Evolutionary conservation across 106 monocot genomes (phyloP).

Genomic region (Platanthera zijinensis): DNA sequence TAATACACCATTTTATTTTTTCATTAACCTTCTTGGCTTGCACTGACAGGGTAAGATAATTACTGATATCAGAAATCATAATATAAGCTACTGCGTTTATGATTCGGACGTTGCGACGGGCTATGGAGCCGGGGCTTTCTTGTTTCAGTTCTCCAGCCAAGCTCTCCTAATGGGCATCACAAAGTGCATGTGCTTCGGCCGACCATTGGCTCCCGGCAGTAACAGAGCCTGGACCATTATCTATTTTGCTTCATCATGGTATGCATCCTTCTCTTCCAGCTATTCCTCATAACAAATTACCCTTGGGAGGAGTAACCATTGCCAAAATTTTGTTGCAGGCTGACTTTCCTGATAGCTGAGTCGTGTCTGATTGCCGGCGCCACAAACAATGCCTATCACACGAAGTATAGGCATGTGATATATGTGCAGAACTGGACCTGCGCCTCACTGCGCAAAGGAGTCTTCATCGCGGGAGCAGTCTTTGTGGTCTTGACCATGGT

Average conservation of each 20-base stretch:
- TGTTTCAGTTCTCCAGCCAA: constrained; percentile 73
- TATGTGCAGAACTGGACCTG: constrained; percentile 95
- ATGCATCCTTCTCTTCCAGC: neutral
- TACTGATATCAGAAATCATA: constrained; percentile 36
- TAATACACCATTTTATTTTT: too few species aligned
- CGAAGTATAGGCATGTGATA: constrained; percentile 67
- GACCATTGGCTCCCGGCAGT: constrained; percentile 75
- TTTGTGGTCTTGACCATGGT: constrained; percentile 94
- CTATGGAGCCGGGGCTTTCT: constrained; percentile 84
- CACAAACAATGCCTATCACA: constrained; percentile 97
- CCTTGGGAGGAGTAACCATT: neutral
- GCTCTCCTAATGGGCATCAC: constrained; percentile 77
- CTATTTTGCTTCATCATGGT: constrained; percentile 91
- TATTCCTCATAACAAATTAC: neutral
- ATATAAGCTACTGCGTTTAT: constrained; percentile 74
- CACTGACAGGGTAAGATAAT: constrained; percentile 54
- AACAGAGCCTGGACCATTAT: constrained; percentile 96
- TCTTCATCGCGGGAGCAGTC: constrained; percentile 84
- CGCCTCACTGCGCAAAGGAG: constrained; percentile 84
- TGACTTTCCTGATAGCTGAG: constrained; percentile 75
- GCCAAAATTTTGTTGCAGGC: constrained; percentile 27
- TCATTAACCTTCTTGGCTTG: neutral
- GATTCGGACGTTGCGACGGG: constrained; percentile 93
- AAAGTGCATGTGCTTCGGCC: constrained; percentile 93
- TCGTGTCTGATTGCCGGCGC: constrained; percentile 85